Base-by-base conservation (phyloP, 1,284 basidiomycete species). In the Megacollybia platyphylla region DNA sequence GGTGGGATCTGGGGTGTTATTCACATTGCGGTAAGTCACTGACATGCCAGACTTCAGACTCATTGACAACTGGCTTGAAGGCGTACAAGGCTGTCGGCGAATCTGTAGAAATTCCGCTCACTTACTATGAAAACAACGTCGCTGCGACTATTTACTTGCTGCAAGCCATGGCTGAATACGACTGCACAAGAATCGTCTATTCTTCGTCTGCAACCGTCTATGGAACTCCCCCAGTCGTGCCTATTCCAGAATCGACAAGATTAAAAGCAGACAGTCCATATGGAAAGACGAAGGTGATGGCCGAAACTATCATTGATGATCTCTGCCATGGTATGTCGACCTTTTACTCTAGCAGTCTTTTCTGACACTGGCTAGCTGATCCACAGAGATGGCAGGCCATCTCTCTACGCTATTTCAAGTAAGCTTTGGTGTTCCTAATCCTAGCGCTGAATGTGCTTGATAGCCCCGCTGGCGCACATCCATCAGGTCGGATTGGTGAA, bases 141-240 rank as follows among this genome's bases (percentile, higher is more conserved):
- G 64, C 72, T 30, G 91, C 88, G 7, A 91, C 90, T 2, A 64
- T 94, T 47, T 78, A 73, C 38, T 75, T 96, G 15, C 70, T 94
- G 39, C 79, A 91, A 67, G 67, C 76, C 50, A 97, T 97, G 92
- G 70, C 72, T 44, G 83, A 87, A 48, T 87, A 81, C 61, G 79
- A 82, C 46, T 88, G 84, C 66, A 73, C 75, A 47, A 77, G 88
- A 46, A 70, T 98, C 49, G 93, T 99, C 48, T 99, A 97, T 69
- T 97, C 92, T 1, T 97, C 93, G 8, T 96, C 91, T 18, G 96
- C 96, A 1, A 98, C 96, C n/a, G 96, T 98, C 29, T 99, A 99
- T 59, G 96, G 96, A 47, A 92, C 82, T 2, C 96, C 96, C 6
- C 82, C 87, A 38, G 68, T 68, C 45, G 89, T 98, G 46, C 96